Evolutionary conservation across 495 filamentous ascomycete genomes (phyloP), one percentile per base, ranked within the genome.

Genomic region (Lophium mytilinum): DNA sequence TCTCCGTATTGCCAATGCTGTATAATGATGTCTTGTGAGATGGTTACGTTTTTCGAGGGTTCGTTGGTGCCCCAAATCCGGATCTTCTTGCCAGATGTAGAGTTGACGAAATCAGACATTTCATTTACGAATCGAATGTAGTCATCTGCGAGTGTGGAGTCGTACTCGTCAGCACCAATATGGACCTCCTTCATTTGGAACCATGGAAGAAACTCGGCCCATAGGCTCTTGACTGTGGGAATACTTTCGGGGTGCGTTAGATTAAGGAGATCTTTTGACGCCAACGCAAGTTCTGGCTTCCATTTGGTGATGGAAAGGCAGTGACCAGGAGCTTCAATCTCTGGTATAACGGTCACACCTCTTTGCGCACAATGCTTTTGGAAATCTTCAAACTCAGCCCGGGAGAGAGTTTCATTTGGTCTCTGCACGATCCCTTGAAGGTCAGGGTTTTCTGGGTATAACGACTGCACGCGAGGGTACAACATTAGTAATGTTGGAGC

Each of bases 1-100:
- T 82, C 72, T 14, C 78, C 79, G 55, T 77, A 77, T 52, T 82
- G 78, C 79, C 79, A 82, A 57, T 81, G 79, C 62, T 82, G 78
- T 9, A 76, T 73, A 10, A 73, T 75, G 37, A 80, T 68, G 42
- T 75, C 69, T 10, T 65, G 68, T 9, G 72, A 67, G 40, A 80
- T 73, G 1, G 62, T 63, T 1, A 67, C 60, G 1, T 62, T 68
- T 10, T 69, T 55, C 1, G 73, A 73, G 0, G 79, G 76, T 52
- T 79, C 77, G 11, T 74, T 59, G 0, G 79, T 81, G 0, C 79
- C 78, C 79, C 78, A 82, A 41, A 82, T 80, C 1, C 79, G 67
- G 11, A 76, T 70, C 0, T 56, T 66, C 63, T 82, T 82, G 0
- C 71, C 73, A 6, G 72, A 66, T 0, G 66, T 74, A 14, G 66